Evolutionary conservation across 345 rosid species (phyloP).

Genomic region (Heritiera littoralis): DNA sequence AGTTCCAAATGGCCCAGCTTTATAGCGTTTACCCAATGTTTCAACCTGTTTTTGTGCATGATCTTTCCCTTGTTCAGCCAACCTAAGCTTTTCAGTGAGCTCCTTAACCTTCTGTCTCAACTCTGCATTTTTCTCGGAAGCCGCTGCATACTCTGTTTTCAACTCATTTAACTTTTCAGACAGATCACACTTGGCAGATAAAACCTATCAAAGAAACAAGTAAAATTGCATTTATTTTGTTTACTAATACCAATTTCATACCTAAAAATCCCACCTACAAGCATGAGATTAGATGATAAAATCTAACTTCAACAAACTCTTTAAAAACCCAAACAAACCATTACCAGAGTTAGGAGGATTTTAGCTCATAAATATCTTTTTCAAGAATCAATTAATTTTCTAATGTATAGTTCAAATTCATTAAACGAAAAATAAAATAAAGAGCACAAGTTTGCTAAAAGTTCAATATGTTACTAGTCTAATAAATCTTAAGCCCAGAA

Average conservation of each 20-base stretch:
- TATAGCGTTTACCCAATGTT: slow-evolving; percentile 38
- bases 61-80: slow-evolving; percentile 45
- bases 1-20: slow-evolving; percentile 50
- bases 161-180: slow-evolving; percentile 39
- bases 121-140: slow-evolving; percentile 37
- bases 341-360: neutral
- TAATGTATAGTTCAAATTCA: neutral
- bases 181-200: slow-evolving; percentile 32
- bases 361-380: neutral
- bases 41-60: slow-evolving; percentile 45
- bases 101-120: slow-evolving; percentile 40
- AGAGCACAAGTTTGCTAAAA: neutral
- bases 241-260: neutral
- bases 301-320: neutral
- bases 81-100: slow-evolving; percentile 42
- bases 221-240: neutral
- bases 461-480: neutral
- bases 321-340: neutral
- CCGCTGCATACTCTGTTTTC: slow-evolving; percentile 33
- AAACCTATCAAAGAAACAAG: slow-evolving; percentile 3
- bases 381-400: neutral
- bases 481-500: neutral
- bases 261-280: neutral
- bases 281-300: neutral
- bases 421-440: neutral